A percentile compares a stretch with the other conserved stretches of the same genome.
phyloP scores from a whole-genome alignment of 1,139 yeast species.

The Ogataea hybrid region DNA sequence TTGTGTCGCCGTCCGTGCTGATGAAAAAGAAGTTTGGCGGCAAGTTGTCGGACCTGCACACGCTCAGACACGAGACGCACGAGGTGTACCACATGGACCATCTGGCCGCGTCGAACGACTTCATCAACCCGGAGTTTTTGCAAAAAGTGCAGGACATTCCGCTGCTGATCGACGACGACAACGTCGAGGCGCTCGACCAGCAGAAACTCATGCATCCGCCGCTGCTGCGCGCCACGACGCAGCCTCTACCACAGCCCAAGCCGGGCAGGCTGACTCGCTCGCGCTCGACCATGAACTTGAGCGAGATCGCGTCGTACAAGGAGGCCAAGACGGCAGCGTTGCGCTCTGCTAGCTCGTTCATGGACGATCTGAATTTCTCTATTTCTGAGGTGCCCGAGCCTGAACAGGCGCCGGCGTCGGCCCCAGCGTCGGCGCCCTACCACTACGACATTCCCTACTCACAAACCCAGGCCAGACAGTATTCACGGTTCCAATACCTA shows the following conservation, averaged over 20 bases:
- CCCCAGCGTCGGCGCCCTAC: conserved; percentile 7
- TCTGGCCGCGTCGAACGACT: conserved; percentile 5
- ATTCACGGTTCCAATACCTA: conserved; percentile 15
- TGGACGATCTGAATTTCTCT: conserved; percentile 14
- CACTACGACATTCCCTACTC: conserved; percentile 5
- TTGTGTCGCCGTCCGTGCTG: conserved; percentile 26
- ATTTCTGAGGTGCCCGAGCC: conserved; percentile 17
- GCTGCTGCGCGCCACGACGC: conserved; percentile 15
- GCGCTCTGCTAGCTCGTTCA: conserved; percentile 18
- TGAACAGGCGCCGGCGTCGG: conserved; percentile 2
- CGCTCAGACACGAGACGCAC: conserved; percentile 7
- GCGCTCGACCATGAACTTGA: conserved; percentile 32
- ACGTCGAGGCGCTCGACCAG: conserved; percentile 19
- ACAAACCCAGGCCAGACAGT: conserved; percentile 2
- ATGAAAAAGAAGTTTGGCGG: conserved; percentile 30
- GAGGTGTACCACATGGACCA: conserved; percentile 8
- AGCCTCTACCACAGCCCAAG: conserved; percentile 20
- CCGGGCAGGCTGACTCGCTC: conserved; percentile 28
- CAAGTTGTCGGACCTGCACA: conserved; percentile 22
- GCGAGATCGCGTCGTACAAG: conserved; percentile 31
- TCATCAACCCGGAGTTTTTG: conserved; percentile 21
- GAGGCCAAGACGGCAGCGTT: conserved; percentile 31
- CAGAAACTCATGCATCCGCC: conserved; percentile 28
- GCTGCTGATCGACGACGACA: conserved; percentile 19
- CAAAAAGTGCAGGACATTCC: conserved; percentile 20